Percentiles rank a stretch among this genome's conserved stretches.
phyloP scores from a whole-genome alignment of 768 basidiomycete genomes.

The Sarcomyxa edulis region DNA sequence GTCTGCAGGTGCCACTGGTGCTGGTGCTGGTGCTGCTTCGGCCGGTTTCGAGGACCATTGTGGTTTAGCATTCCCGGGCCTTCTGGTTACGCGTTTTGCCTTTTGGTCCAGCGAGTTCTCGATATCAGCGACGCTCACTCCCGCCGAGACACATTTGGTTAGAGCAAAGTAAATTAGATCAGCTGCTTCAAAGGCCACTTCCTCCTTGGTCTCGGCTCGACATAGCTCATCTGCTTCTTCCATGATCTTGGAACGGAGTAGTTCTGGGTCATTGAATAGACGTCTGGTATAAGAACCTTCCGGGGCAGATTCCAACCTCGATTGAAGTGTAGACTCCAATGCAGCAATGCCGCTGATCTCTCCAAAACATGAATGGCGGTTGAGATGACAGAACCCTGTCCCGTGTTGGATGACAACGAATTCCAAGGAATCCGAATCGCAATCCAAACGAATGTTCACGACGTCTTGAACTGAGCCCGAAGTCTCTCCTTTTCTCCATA shows the following conservation, averaged over 20 bases:
- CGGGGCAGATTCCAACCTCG: slow-evolving; percentile 71
- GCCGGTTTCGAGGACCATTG: slow-evolving; percentile 49
- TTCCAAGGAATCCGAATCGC: slow-evolving; percentile 89
- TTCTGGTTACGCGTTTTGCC: slow-evolving; percentile 78
- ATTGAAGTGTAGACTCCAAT: slow-evolving; percentile 73
- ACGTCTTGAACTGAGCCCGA: slow-evolving; percentile 92
- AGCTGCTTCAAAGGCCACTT: slow-evolving; percentile 92
- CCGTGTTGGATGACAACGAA: slow-evolving; percentile 89
- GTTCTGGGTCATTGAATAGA: slow-evolving; percentile 73
- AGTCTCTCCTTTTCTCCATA: slow-evolving; percentile 97
- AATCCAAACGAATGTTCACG: slow-evolving; percentile 78
- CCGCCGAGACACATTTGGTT: slow-evolving; percentile 76
- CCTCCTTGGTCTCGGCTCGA: slow-evolving; percentile 66
- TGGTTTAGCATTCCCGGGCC: slow-evolving; percentile 90
- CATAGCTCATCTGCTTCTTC: slow-evolving; percentile 99
- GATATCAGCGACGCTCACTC: slow-evolving; percentile 79
- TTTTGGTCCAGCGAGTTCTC: slow-evolving; percentile 81
- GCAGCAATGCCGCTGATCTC: slow-evolving; percentile 70
- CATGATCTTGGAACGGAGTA: slow-evolving; percentile 93
- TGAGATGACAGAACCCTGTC: slow-evolving; percentile 90
- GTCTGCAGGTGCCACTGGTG: slow-evolving; percentile 16
- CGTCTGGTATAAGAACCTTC: slow-evolving; percentile 89
- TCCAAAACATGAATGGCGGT: slow-evolving; percentile 88
- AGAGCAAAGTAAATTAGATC: slow-evolving; percentile 93
- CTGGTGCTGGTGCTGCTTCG: slow-evolving; percentile 15